These are phyloP conservation scores for Saccharomyces hybrid DNA, from an alignment of 1,139 yeast genomes.

Conservation along the genomic window DNA sequence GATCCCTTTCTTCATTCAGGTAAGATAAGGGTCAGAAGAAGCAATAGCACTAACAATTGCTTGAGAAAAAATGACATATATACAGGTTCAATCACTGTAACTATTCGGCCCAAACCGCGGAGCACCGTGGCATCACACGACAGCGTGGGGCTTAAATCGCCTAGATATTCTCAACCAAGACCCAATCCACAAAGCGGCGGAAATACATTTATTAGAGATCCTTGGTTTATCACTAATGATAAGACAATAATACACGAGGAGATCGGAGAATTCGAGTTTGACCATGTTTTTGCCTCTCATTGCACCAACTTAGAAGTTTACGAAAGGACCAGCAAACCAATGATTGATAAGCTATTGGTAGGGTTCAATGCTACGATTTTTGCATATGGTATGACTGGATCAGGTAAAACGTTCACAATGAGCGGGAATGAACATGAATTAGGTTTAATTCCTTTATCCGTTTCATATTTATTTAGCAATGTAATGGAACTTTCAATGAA, in stretches of 20 bases:
- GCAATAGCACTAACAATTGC: conserved; percentile 1
- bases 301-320: conserved; percentile 56
- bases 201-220: conserved; percentile 3
- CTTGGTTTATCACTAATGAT: conserved; percentile 38
- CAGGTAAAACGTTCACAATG: conserved; percentile 82
- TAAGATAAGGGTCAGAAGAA: conserved; percentile 7
- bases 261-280: conserved; percentile 59
- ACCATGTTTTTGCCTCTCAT: conserved; percentile 60
- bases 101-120: conserved; percentile 33
- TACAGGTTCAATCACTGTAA: conserved; percentile 34
- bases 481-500: conserved; percentile 32
- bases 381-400: conserved; percentile 94
- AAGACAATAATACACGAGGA: conserved; percentile 43
- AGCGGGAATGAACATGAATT: conserved; percentile 62
- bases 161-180: conserved; percentile 39
- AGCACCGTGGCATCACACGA: conserved; percentile 2
- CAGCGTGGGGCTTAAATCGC: not conserved
- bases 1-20: conserved; percentile 13
- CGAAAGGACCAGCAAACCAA: conserved; percentile 48
- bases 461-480: conserved; percentile 54
- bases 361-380: conserved; percentile 87
- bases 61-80: conserved; percentile 18
- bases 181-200: not conserved
- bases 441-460: conserved; percentile 73
- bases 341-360: conserved; percentile 60